phyloP scores from a whole-genome alignment of 139 green algal genomes.

The Volvox africanus region DNA sequence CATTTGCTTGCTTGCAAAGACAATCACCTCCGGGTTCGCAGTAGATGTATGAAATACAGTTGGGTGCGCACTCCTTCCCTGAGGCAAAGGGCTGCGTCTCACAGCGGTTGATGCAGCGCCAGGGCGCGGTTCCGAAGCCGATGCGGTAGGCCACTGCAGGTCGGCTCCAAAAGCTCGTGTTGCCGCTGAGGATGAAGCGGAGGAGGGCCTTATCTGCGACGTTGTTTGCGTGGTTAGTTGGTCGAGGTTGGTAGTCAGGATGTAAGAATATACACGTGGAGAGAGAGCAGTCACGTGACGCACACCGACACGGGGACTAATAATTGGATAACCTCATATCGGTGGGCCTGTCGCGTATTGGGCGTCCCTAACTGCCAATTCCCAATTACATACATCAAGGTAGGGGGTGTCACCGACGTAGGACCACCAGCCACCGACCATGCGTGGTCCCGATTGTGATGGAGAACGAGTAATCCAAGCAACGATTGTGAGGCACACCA shows the following conservation, averaged over 20 bases:
- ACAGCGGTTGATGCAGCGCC: slow-evolving; percentile 27
- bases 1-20: no score
- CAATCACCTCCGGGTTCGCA: slow-evolving; percentile 16
- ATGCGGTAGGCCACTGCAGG: slow-evolving; percentile 24
- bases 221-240: neutral
- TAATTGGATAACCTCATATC: no score
- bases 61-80: neutral
- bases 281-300: no score
- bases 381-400: no score
- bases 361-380: no score
- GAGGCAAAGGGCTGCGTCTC: neutral
- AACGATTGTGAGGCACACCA: no score
- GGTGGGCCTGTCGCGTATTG: no score
- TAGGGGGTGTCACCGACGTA: no score
- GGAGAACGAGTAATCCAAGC: no score
- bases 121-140: slow-evolving; percentile 29
- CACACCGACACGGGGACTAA: no score
- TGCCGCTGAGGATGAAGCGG: slow-evolving; percentile 19
- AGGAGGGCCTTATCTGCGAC: slow-evolving; percentile 29
- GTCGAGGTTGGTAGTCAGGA: neutral
- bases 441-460: no score
- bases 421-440: no score
- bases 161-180: slow-evolving; percentile 30
- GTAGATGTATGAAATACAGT: neutral
- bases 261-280: neutral